phyloP scores from a whole-genome alignment of 1,139 yeast genomes.

The Taphrina populina region DNA sequence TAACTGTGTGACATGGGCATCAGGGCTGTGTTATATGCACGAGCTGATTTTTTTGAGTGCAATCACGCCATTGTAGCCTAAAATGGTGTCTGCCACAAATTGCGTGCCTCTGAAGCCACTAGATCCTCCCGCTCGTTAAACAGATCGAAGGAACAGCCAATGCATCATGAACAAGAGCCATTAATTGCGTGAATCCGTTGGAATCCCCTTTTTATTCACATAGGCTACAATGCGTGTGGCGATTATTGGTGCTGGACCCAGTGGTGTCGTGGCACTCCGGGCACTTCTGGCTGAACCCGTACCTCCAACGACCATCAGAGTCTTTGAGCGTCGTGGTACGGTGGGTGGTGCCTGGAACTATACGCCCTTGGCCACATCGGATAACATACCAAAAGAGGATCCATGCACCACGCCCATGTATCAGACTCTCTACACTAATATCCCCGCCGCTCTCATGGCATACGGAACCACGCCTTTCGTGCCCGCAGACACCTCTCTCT shows the following conservation, averaged over 20 bases:
- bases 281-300: slow-evolving; percentile 51
- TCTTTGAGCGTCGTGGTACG: slow-evolving; percentile 53
- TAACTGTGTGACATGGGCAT: no score
- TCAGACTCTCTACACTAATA: slow-evolving; percentile 33
- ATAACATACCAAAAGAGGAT: not conserved
- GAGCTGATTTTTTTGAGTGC: no score
- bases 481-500: not conserved
- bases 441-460: slow-evolving; percentile 34
- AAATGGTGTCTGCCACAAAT: no score
- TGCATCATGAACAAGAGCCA: no score
- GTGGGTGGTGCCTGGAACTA: slow-evolving; percentile 59
- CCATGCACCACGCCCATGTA: slow-evolving; percentile 38
- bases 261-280: slow-evolving; percentile 60
- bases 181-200: no score
- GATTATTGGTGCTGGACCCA: slow-evolving; percentile 59
- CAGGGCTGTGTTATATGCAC: no score
- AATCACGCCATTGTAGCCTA: no score
- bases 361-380: slow-evolving; percentile 14
- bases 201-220: no score
- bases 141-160: no score
- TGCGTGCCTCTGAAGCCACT: no score
- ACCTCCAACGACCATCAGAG: slow-evolving; percentile 44
- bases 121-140: no score
- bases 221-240: slow-evolving; percentile 30
- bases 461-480: slow-evolving; percentile 14